Percentiles rank a stretch among this genome's conserved stretches.
These are phyloP conservation scores for Wickerhamiella dianesei DNA, from an alignment of 805 yeast species.

Conservation along the genomic window DNA sequence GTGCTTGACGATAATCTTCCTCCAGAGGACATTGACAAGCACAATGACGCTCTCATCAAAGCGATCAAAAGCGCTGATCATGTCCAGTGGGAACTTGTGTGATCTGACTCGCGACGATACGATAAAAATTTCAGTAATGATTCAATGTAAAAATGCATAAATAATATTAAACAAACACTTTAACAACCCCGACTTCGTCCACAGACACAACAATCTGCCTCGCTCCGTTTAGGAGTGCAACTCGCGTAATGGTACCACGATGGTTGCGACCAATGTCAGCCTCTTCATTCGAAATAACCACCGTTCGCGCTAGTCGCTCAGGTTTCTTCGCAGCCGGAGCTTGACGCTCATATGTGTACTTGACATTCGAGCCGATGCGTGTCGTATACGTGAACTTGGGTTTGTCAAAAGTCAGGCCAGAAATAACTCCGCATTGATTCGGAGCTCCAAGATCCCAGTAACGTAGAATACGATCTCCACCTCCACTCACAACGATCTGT, in stretches of 20 bases:
- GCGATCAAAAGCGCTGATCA: not conserved
- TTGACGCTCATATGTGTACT: conserved; percentile 30
- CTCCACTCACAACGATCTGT: conserved; percentile 22
- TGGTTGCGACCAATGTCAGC: conserved; percentile 33
- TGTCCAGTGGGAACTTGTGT: not conserved
- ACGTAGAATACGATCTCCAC: conserved; percentile 23
- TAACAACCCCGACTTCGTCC: conserved; percentile 54
- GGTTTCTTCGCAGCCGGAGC: conserved; percentile 9
- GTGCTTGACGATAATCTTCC: not conserved
- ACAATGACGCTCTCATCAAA: not conserved
- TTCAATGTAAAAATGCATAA: not conserved
- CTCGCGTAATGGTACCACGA: conserved; percentile 38
- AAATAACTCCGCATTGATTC: conserved; percentile 23
- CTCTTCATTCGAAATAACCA: conserved; percentile 33
- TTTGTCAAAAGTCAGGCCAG: conserved; percentile 24
- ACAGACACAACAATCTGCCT: conserved; percentile 49
- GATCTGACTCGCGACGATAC: no score
- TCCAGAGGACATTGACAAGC: not conserved
- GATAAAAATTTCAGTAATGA: no score
- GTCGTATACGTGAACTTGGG: conserved; percentile 22
- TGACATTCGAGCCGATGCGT: conserved; percentile 25
- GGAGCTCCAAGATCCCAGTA: conserved; percentile 27
- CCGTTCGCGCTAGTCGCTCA: conserved; percentile 27
- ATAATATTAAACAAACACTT: conserved; percentile 29
- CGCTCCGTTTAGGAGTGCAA: conserved; percentile 33